These are phyloP conservation scores for Globisporangium splendens DNA, from an alignment of 352 stramenopile species.

Conservation along the genomic window DNA sequence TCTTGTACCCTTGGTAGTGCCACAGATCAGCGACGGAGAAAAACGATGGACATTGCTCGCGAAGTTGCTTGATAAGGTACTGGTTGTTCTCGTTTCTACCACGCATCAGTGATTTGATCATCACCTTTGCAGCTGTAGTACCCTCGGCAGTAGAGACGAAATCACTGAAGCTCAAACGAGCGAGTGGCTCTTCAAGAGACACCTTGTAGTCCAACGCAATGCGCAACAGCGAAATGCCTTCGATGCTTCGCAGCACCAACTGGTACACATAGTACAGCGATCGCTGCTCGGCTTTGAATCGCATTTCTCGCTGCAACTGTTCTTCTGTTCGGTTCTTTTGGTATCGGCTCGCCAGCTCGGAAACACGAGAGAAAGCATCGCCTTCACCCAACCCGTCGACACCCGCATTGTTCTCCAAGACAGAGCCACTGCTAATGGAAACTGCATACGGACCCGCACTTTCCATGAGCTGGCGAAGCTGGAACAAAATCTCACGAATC, in stretches of 20 bases:
- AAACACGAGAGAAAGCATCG: constrained; percentile 48
- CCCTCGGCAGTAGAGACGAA: constrained; percentile 69
- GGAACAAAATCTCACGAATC: constrained; percentile 78
- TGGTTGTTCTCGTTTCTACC: constrained; percentile 79
- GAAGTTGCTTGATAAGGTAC: constrained; percentile 79
- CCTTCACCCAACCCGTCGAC: constrained; percentile 37
- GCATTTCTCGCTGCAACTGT: constrained; percentile 67
- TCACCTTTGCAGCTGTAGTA: constrained; percentile 52
- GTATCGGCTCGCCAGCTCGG: constrained; percentile 65
- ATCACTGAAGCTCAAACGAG: constrained; percentile 69
- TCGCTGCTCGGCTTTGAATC: constrained; percentile 78
- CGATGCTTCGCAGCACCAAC: constrained; percentile 71
- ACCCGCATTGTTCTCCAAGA: constrained; percentile 49
- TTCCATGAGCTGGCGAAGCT: constrained; percentile 81
- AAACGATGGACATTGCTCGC: constrained; percentile 78
- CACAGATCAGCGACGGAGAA: constrained; percentile 80
- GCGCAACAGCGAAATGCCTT: constrained; percentile 73
- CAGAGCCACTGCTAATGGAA: constrained; percentile 61
- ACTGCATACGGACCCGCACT: constrained; percentile 69
- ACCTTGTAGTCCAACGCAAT: constrained; percentile 67
- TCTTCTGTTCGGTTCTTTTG: constrained; percentile 71
- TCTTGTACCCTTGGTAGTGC: constrained; percentile 86
- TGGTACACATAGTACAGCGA: constrained; percentile 81
- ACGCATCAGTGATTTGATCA: constrained; percentile 80
- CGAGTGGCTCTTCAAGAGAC: constrained; percentile 59